Base-by-base conservation (phyloP, 2,329 filamentous ascomycete genomes). In the Verticillium zaregamsianum region DNA sequence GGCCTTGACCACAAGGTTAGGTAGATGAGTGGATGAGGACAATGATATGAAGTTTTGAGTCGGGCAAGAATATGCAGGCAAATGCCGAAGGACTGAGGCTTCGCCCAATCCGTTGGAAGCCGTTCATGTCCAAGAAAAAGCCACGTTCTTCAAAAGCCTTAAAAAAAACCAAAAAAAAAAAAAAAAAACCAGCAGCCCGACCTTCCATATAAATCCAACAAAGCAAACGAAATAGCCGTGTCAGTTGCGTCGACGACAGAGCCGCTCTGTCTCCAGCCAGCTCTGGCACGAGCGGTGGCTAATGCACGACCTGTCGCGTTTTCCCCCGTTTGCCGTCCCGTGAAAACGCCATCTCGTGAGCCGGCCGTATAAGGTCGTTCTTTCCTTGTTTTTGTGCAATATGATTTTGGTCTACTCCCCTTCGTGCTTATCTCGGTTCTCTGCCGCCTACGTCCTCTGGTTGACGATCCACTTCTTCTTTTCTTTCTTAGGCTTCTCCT, bases 391-490 rank as follows among this genome's bases (percentile, higher is more conserved):
- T 25, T 25, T 17, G 37, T 49, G 33, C 20, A 8, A 12, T 49
- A 20, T 49, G 20, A n/a, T 45, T 35, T 28, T 28, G 5, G 4
- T 28, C 28, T 28, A 28, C 28, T 5, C 28, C 33, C 33, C 14
- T 35, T 14, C 4, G 57, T 40, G 49, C 31, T 14, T 45, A 25
- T 20, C 37, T 35, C 33, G 33, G 9, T 35, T 9, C 33, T 35
- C 52, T 3, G 6, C n/a, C 23, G 12, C 12, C 75, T 68, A 82
- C 62, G 79, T 81, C 68, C 80, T 74, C 61, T 76, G 69, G 20
- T 67, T 73, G 57, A 81, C 76, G 23, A 72, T 72, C 80, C 81
- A 83, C 71, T 76, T 81, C 75, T 78, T 82, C 70, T 79, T 80
- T 58, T 76, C 72, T 68, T 77, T 79, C 69, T 77, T 79, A 11